Percentiles rank a stretch among this genome's conserved stretches.
Evolutionary conservation across 202 grass and related monocot genomes (phyloP).

Genomic region (Eragrostis tef): DNA sequence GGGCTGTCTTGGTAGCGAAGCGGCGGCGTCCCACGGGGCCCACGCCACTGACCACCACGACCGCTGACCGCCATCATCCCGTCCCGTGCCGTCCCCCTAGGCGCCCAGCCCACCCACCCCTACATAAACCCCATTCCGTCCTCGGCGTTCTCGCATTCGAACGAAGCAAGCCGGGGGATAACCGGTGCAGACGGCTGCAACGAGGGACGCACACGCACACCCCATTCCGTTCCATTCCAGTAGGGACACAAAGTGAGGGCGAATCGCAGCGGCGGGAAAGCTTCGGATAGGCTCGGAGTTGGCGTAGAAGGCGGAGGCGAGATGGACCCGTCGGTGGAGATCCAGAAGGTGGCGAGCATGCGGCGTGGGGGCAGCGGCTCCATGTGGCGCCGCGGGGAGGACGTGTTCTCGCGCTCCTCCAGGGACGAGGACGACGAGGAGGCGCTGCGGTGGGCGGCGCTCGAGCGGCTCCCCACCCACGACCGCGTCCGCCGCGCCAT

Average conservation of each 20-base stretch:
- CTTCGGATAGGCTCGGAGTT: neutral
- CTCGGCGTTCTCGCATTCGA: neutral
- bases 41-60: neutral
- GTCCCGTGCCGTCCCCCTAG: neutral
- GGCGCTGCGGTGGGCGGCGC: constrained; percentile 76
- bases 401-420: constrained; percentile 76
- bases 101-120: neutral
- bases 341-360: constrained; percentile 66
- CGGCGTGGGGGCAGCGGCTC: constrained; percentile 50
- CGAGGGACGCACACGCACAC: no score
- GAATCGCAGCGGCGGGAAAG: neutral
- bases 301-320: no score
- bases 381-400: constrained; percentile 65
- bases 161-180: neutral
- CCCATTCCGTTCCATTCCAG: no score
- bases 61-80: neutral
- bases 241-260: neutral
- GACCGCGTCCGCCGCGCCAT: constrained; percentile 77
- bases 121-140: constrained; percentile 24
- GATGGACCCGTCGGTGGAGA: constrained; percentile 56
- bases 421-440: constrained; percentile 90
- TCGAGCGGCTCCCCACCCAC: constrained; percentile 80
- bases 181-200: neutral
- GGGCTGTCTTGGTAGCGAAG: neutral
- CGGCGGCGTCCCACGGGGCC: neutral